These are phyloP conservation scores for Acacia melanoxylon DNA, from an alignment of 306 rosid species.

Conservation along the genomic window DNA sequence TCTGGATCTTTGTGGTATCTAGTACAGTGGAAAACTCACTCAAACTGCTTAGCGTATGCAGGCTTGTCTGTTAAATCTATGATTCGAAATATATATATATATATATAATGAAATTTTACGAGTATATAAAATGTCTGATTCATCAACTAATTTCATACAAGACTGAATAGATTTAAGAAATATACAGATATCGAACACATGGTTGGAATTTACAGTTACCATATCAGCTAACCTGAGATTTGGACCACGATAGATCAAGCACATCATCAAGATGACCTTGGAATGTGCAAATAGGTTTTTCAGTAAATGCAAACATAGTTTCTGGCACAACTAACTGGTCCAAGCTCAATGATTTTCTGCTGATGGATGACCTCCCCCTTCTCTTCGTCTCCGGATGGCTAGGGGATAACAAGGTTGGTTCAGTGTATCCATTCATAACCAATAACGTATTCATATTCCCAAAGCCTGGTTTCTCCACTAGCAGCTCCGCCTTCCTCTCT, in stretches of 20 bases:
- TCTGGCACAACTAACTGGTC: constrained; percentile 76
- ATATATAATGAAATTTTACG: background rate
- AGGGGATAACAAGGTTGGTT: constrained; percentile 57
- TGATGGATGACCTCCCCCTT: constrained; percentile 77
- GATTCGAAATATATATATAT: no score
- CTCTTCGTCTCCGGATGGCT: constrained; percentile 69
- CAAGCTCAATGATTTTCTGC: constrained; percentile 80
- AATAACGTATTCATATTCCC: constrained; percentile 57
- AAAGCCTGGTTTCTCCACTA: constrained; percentile 71
- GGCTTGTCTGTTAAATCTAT: background rate
- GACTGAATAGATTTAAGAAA: constrained; percentile 17
- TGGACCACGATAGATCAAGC: constrained; percentile 99
- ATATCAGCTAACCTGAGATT: constrained; percentile 81
- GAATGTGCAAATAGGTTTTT: constrained; percentile 83
- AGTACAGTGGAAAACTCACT: constrained; percentile 17
- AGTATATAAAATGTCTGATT: background rate
- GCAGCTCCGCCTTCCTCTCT: constrained; percentile 80
- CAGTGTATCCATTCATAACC: constrained; percentile 77
- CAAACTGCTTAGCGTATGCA: background rate
- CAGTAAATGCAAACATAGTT: constrained; percentile 76
- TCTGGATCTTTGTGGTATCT: background rate
- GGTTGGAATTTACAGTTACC: constrained; percentile 14
- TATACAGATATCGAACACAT: background rate
- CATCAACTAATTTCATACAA: constrained; percentile 7
- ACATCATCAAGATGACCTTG: constrained; percentile 86